These are phyloP conservation scores for Pestalotiopsis sp. DNA, from an alignment of 2,329 filamentous ascomycete genomes.

Conservation along the genomic window DNA sequence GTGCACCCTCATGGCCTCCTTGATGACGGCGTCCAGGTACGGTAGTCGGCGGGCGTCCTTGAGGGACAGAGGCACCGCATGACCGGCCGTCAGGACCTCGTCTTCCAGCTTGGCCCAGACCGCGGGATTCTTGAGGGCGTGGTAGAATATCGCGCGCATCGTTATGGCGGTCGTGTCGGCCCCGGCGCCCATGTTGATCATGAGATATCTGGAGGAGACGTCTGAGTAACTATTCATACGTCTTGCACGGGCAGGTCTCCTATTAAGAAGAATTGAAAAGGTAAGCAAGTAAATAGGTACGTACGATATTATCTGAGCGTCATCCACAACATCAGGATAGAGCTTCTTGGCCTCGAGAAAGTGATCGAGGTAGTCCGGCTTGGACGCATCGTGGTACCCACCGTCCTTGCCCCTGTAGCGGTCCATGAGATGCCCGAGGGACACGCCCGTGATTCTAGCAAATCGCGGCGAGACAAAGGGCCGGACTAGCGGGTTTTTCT, in stretches of 20 bases:
- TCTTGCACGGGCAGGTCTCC: too few species aligned
- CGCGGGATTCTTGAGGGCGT: conserved; percentile 34
- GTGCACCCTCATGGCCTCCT: conserved; percentile 52
- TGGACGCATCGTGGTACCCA: conserved; percentile 18
- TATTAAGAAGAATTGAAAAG: background rate
- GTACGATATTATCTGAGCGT: conserved; percentile 34
- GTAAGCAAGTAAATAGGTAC: background rate
- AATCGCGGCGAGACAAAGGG: conserved; percentile 30
- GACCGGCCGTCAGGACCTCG: conserved; percentile 32
- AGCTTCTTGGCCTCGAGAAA: conserved; percentile 34
- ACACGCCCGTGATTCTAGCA: conserved; percentile 20
- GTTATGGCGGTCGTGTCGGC: conserved; percentile 39
- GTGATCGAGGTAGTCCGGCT: conserved; percentile 33
- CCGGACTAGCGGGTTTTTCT: conserved; percentile 26
- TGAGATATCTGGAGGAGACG: conserved; percentile 19
- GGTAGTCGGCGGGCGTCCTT: conserved; percentile 19
- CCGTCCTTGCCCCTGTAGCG: conserved; percentile 17
- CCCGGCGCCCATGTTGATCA: conserved; percentile 33
- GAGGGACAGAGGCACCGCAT: background rate
- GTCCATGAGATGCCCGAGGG: conserved; percentile 20
- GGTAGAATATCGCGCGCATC: conserved; percentile 37
- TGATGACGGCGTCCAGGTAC: conserved; percentile 52
- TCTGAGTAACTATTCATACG: background rate
- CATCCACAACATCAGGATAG: conserved; percentile 31
- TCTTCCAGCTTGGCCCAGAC: conserved; percentile 29